Conservation (phyloP, 2,329 filamentous ascomycete species). For the Cordyceps javanica region DNA sequence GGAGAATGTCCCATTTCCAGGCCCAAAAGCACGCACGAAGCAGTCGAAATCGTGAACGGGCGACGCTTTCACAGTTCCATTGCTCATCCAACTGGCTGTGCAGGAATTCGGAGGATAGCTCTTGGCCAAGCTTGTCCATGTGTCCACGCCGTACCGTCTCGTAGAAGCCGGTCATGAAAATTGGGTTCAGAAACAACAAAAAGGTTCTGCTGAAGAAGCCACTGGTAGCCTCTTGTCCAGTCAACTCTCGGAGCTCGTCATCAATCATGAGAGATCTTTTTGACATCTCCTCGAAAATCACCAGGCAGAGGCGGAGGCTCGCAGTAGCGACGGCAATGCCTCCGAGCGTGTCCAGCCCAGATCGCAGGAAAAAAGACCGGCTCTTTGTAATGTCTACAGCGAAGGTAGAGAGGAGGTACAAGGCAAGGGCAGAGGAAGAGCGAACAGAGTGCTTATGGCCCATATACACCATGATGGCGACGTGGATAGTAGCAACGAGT, state of each 20-base stretch:
- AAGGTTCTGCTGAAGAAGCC: neutral
- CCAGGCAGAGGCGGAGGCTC: constrained; percentile 21
- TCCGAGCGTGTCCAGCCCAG: constrained; percentile 19
- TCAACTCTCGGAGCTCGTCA: neutral
- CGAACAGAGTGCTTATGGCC: constrained; percentile 27
- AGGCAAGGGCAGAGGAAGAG: constrained; percentile 27
- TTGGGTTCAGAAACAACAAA: neutral
- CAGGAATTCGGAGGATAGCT: neutral
- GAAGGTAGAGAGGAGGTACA: constrained; percentile 26
- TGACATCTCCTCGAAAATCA: constrained; percentile 25
- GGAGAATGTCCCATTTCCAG: neutral
- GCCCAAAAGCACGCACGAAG: neutral
- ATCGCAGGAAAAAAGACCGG: constrained; percentile 28
- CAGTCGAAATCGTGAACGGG: neutral
- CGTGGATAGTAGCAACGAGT: neutral
- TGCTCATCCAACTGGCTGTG: neutral
- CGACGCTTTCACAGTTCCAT: neutral
- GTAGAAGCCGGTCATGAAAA: neutral
- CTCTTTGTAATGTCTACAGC: constrained; percentile 27
- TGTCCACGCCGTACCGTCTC: neutral
- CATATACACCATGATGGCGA: neutral
- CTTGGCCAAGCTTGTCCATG: neutral
- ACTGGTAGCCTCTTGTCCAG: neutral
- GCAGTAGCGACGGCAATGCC: constrained; percentile 22
- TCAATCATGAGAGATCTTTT: constrained; percentile 17